These are phyloP conservation scores for Cladosporium sphaerospermum DNA, from an alignment of 2,329 filamentous ascomycete genomes.

Conservation along the genomic window DNA sequence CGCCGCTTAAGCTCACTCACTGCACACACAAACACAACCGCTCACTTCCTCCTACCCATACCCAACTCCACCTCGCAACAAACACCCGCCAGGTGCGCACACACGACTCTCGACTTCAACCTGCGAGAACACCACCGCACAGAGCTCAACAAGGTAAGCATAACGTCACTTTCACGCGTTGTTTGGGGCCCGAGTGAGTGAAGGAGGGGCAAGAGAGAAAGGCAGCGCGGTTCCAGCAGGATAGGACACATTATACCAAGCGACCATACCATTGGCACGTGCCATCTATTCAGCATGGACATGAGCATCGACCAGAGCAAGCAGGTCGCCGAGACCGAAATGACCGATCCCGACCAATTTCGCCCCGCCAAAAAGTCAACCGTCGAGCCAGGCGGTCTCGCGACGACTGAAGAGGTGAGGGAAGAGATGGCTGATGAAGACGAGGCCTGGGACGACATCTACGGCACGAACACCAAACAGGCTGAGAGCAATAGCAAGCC, in stretches of 20 bases:
- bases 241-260: no score
- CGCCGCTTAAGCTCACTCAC: no score
- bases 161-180: not conserved
- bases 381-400: constrained; percentile 3
- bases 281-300: not conserved
- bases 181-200: not conserved
- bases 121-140: no score
- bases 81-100: no score
- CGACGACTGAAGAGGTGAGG: constrained; percentile 12
- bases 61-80: no score
- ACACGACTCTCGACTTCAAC: no score
- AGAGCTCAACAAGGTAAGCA: not conserved
- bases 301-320: constrained; percentile 2
- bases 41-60: no score
- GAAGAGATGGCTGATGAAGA: constrained; percentile 26
- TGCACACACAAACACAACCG: no score
- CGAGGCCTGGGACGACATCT: constrained; percentile 30
- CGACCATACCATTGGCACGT: no score
- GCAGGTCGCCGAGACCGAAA: constrained; percentile 9
- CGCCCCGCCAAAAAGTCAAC: constrained; percentile 1
- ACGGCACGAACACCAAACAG: constrained; percentile 14
- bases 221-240: no score
- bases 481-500: constrained; percentile 3
- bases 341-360: constrained; percentile 7
- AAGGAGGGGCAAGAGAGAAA: not conserved